Evolutionary conservation across 805 yeast genomes (phyloP).

Genomic region (Zygoascus biomembranicola): DNA sequence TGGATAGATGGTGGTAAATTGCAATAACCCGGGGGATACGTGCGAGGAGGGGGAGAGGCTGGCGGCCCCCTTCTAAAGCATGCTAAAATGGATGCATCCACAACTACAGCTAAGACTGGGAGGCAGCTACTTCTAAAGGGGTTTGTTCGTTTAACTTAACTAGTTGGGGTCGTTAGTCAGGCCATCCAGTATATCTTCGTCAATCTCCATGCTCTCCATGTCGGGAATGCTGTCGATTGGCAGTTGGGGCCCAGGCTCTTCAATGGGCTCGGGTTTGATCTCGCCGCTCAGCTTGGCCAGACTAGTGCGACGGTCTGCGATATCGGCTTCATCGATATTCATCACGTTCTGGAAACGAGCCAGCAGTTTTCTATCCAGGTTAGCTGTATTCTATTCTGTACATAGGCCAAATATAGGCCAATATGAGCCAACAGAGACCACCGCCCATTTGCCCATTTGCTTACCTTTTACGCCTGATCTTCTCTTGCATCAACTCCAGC

Average conservation of each 20-base stretch:
- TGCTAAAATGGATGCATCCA: too few relatives aligned
- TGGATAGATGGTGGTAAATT: too few relatives aligned
- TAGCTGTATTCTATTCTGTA: not conserved
- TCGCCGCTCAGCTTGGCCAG: not conserved
- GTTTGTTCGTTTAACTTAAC: too few relatives aligned
- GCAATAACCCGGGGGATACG: too few relatives aligned
- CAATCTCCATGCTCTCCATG: not conserved
- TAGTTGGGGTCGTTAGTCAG: not conserved
- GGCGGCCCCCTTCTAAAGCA: too few relatives aligned
- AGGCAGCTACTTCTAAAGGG: too few relatives aligned
- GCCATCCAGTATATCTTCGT: not conserved
- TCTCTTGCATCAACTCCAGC: constrained; percentile 24
- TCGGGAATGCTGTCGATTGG: not conserved
- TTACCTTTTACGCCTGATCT: constrained; percentile 20
- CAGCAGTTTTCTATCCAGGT: constrained; percentile 6
- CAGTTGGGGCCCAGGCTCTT: not conserved
- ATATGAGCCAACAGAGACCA: too few relatives aligned
- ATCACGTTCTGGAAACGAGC: constrained; percentile 11
- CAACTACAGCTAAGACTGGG: too few relatives aligned
- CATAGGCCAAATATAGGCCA: not conserved
- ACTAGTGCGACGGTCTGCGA: not conserved
- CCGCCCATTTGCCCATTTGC: not conserved
- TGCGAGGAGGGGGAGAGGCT: too few relatives aligned
- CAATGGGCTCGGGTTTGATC: not conserved
- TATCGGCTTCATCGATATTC: constrained; percentile 4